phyloP scores from a whole-genome alignment of 345 rosid species.

The Salix caprea region DNA sequence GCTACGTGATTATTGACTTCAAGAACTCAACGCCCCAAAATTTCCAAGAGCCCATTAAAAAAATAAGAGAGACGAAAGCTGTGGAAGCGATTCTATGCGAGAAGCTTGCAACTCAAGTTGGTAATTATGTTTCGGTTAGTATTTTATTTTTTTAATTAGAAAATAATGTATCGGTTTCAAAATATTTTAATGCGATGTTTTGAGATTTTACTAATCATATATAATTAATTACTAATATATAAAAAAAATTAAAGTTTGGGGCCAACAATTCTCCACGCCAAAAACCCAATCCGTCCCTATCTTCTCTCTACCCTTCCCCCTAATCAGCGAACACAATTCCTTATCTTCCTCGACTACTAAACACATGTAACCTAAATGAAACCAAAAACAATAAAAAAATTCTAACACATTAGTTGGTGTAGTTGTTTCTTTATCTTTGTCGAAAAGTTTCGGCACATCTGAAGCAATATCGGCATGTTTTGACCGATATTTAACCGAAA shows the following conservation, averaged over 20 bases:
- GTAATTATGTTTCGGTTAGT: no score
- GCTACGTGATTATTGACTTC: not conserved
- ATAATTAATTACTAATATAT: no score
- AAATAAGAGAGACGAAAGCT: not conserved
- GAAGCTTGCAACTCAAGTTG: not conserved
- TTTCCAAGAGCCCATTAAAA: no score
- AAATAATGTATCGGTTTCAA: no score
- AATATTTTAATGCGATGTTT: no score
- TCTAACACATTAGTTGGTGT: not conserved
- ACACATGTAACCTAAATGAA: not conserved
- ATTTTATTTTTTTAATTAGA: no score
- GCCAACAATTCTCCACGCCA: slow-evolving; percentile 45
- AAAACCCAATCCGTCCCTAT: slow-evolving; percentile 6
- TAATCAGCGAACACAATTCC: not conserved
- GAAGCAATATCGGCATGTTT: no score
- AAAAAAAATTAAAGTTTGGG: slow-evolving; percentile 13
- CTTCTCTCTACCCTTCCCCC: not conserved
- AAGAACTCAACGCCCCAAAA: no score
- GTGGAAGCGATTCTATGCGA: not conserved
- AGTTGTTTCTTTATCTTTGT: not conserved
- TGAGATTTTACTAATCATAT: no score
- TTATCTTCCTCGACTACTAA: not conserved
- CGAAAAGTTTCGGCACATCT: not conserved
- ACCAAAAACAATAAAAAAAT: not conserved
- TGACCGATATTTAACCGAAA: no score